These are phyloP conservation scores for Brettanomyces bruxellensis DNA, from an alignment of 805 yeast species.

Conservation along the genomic window DNA sequence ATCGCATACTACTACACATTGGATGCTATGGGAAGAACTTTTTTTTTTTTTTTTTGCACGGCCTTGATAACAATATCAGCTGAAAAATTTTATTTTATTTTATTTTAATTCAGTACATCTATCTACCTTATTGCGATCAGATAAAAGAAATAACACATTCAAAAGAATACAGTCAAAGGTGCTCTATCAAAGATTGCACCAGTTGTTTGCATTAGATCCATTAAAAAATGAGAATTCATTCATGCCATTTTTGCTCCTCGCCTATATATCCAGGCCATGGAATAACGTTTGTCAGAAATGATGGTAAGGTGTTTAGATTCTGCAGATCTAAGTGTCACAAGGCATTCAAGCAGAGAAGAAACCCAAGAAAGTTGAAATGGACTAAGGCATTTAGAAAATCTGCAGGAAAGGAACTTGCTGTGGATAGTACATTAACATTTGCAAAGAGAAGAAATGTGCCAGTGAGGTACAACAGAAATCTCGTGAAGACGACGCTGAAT, in stretches of 20 bases:
- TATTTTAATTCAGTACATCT: not conserved
- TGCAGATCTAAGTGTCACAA: constrained; percentile 98
- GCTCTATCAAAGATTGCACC: too few species aligned
- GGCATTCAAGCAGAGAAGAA: constrained; percentile 94
- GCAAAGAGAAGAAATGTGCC: constrained; percentile 98
- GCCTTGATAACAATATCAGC: not conserved
- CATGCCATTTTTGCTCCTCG: constrained; percentile 95
- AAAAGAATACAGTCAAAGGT: too few species aligned
- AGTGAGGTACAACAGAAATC: constrained; percentile 93
- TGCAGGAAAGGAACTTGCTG: constrained; percentile 97
- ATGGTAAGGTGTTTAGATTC: constrained; percentile 94
- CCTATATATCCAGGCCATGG: constrained; percentile 96
- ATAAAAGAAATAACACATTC: too few species aligned
- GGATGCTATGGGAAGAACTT: not conserved
- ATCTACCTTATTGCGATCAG: too few species aligned
- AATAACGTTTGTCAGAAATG: constrained; percentile 95
- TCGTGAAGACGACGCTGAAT: constrained; percentile 86
- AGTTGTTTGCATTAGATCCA: too few species aligned
- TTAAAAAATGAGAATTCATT: constrained; percentile 63
- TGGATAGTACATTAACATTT: constrained; percentile 91
- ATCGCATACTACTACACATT: not conserved
- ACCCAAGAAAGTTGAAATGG: constrained; percentile 97
- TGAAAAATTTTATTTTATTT: not conserved
- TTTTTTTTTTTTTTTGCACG: not conserved
- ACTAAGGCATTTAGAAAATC: constrained; percentile 98